Evolutionary conservation across 2,329 filamentous ascomycete genomes (phyloP).

Genomic region (Bipolaris gigantea): DNA sequence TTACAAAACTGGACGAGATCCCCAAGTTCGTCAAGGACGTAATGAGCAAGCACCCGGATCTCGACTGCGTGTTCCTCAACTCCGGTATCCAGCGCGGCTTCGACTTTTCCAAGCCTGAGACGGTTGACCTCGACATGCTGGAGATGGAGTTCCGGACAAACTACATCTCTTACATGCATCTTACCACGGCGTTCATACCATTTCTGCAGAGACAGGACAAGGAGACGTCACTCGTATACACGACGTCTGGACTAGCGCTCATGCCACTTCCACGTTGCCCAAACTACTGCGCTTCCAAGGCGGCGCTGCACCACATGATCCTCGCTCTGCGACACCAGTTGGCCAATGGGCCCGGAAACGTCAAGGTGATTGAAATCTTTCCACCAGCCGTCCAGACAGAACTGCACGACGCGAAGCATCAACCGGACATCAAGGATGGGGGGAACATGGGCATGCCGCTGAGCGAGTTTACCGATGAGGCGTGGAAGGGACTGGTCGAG

Average conservation of each 20-base stretch:
- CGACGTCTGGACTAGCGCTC: constrained; percentile 55
- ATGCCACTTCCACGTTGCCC: constrained; percentile 52
- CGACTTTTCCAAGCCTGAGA: constrained; percentile 54
- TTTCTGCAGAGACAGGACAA: constrained; percentile 51
- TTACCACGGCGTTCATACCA: constrained; percentile 55
- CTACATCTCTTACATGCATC: constrained; percentile 53
- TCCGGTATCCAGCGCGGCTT: constrained; percentile 57
- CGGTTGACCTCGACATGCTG: constrained; percentile 49
- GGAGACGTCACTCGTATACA: constrained; percentile 51
- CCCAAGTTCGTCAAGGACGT: constrained; percentile 49
- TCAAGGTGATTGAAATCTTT: constrained; percentile 59
- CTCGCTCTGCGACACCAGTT: constrained; percentile 56
- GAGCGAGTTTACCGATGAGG: constrained; percentile 54
- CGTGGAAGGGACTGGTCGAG: constrained; percentile 50
- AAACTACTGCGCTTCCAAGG: constrained; percentile 60
- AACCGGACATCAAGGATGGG: constrained; percentile 57
- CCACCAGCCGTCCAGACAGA: constrained; percentile 62
- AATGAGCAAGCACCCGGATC: constrained; percentile 51
- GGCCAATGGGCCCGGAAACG: constrained; percentile 48
- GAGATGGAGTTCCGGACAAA: constrained; percentile 55
- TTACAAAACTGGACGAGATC: constrained; percentile 54
- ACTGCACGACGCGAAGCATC: constrained; percentile 58
- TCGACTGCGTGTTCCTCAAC: constrained; percentile 58
- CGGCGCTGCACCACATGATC: constrained; percentile 58
- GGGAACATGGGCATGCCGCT: constrained; percentile 58